A percentile compares a stretch with the other conserved stretches of the same genome.
phyloP scores from a whole-genome alignment of 2,329 filamentous ascomycete genomes.

The Emmonsiellopsis sp. region DNA sequence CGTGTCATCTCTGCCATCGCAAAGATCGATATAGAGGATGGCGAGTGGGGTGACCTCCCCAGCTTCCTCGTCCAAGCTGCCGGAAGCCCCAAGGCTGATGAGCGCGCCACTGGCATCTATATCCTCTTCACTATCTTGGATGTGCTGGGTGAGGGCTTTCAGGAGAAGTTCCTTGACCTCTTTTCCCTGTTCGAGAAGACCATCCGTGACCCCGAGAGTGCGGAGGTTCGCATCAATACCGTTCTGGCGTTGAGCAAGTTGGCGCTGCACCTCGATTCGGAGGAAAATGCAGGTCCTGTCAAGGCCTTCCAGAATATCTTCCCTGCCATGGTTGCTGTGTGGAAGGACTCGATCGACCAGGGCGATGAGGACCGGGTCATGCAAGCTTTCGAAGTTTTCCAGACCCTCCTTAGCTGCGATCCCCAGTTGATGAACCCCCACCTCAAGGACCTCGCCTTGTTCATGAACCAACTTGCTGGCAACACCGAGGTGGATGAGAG shows the following conservation, averaged over 20 bases:
- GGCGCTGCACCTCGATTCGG: constrained; percentile 77
- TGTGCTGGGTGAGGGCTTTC: constrained; percentile 74
- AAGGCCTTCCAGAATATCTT: constrained; percentile 70
- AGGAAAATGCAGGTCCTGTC: constrained; percentile 69
- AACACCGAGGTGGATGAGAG: constrained; percentile 75
- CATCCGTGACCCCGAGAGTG: constrained; percentile 81
- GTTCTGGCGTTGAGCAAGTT: constrained; percentile 82
- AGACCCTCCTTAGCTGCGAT: constrained; percentile 86
- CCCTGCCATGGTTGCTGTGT: constrained; percentile 78
- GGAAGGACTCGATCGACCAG: constrained; percentile 72
- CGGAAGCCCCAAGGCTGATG: constrained; percentile 62
- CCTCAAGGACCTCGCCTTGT: constrained; percentile 80
- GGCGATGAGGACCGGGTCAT: constrained; percentile 81
- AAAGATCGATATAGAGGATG: constrained; percentile 75
- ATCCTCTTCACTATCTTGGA: constrained; percentile 90
- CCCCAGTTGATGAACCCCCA: constrained; percentile 73
- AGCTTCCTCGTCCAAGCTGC: constrained; percentile 70
- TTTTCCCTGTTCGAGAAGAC: constrained; percentile 78
- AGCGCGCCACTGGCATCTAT: constrained; percentile 86
- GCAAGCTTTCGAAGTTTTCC: constrained; percentile 92
- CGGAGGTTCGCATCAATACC: constrained; percentile 90
- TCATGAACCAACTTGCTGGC: constrained; percentile 82
- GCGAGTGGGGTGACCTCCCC: constrained; percentile 75
- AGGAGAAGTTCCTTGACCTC: constrained; percentile 68
- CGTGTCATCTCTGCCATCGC: constrained; percentile 83